Base-by-base conservation (phyloP, 2,329 filamentous ascomycete genomes). In the Microdochium trichocladiopsis region DNA sequence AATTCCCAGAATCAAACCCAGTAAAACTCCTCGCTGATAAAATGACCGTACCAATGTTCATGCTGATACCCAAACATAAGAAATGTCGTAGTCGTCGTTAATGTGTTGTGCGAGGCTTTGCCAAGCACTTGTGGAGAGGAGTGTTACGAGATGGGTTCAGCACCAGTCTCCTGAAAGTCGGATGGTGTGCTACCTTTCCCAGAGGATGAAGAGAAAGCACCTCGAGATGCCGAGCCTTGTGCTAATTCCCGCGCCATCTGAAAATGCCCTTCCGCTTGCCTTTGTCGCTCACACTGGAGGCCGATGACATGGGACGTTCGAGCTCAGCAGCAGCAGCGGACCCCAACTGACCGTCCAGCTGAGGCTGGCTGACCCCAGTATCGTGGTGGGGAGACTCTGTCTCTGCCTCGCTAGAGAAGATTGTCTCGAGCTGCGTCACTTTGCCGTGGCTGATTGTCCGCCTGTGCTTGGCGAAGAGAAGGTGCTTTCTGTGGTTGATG, bases 401-500 rank as follows among this genome's bases (percentile, higher is more conserved):
- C 14, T 22, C 41, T 21, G 21, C 9, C 28, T 31, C 28, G 41
- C 41, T 45, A 8, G 16, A 16, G 3, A 18, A 9, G 41, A 45
- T 16, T 10, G 41, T 16, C 41, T 45, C 41, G 3, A 45, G 41
- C 12, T 21, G 41, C 6, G 65, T 65, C 57, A 78, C 72, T 54
- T 68, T 66, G 50, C 76, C 76, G 52, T 77, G 69, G 58, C 67
- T 75, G 52, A 76, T 66, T 18, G 74, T 76, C 31, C 70, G 70
- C 58, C 71, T 74, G 60, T 74, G 69, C 60, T 74, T 77, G 57
- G 66, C 61, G 43, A 79, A 61, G 57, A 80, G 73, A 2, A 73
- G 73, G 24, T 71, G 72, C 47, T 72, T 71, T 41, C 74, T 70
- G 47, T 76, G 71, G 33, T 68, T 64, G 43, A 75, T 60, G 28